Percentiles rank a stretch among this genome's conserved stretches.
phyloP scores from a whole-genome alignment of 2,329 filamentous ascomycete genomes.

The Colletotrichum camelliae region DNA sequence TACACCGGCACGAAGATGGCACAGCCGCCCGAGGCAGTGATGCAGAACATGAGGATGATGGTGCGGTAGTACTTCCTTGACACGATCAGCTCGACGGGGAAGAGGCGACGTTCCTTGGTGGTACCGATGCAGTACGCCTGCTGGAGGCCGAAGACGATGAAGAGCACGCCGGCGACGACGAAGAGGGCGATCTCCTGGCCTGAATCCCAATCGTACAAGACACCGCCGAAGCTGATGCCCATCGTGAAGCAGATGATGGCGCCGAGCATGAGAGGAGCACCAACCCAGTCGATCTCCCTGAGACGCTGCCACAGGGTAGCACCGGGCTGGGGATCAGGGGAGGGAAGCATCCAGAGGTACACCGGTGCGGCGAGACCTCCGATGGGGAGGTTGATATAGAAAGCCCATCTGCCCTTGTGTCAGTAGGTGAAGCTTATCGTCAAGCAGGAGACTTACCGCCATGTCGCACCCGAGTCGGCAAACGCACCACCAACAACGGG shows the following conservation, averaged over 20 bases:
- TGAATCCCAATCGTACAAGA: slow-evolving; percentile 50
- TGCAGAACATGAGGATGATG: slow-evolving; percentile 4
- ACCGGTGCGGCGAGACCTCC: slow-evolving; percentile 37
- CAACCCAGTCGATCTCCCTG: slow-evolving; percentile 48
- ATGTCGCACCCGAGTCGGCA: slow-evolving; percentile 40
- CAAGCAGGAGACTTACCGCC: slow-evolving; percentile 31
- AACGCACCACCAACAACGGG: slow-evolving; percentile 46
- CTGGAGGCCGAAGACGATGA: slow-evolving; percentile 49
- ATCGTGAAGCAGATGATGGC: slow-evolving; percentile 48
- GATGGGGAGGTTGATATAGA: slow-evolving; percentile 61
- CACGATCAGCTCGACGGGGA: slow-evolving; percentile 52
- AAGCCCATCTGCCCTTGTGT: slow-evolving; percentile 32
- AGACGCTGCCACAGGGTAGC: slow-evolving; percentile 30
- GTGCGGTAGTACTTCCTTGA: slow-evolving; percentile 23
- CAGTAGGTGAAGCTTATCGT: neutral
- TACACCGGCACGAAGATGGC: slow-evolving; percentile 39
- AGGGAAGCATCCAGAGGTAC: slow-evolving; percentile 33
- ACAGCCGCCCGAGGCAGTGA: neutral
- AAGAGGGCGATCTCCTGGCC: slow-evolving; percentile 50
- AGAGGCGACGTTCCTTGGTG: slow-evolving; percentile 38
- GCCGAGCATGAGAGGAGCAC: slow-evolving; percentile 46
- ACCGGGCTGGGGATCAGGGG: slow-evolving; percentile 25
- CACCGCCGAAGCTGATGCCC: slow-evolving; percentile 56
- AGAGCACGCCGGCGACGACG: slow-evolving; percentile 44
- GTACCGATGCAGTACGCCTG: slow-evolving; percentile 49